These are phyloP conservation scores for Phlebopus sp. DNA, from an alignment of 1,284 basidiomycete species.

Conservation along the genomic window DNA sequence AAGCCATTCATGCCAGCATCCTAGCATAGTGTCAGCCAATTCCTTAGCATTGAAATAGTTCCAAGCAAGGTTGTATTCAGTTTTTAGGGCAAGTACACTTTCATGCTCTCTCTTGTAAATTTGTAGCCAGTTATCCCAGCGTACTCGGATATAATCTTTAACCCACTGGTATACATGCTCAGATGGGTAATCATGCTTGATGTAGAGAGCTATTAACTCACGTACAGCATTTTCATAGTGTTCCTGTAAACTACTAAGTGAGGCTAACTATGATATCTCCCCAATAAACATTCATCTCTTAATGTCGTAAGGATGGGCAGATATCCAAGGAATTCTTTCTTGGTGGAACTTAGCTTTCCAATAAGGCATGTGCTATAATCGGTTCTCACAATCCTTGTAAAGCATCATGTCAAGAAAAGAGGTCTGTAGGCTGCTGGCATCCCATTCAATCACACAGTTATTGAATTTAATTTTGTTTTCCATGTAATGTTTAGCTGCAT, in stretches of 20 bases:
- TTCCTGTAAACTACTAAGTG: conserved; percentile 3
- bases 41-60: background rate
- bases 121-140: background rate
- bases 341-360: too few species aligned
- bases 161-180: conserved; percentile 7
- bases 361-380: too few species aligned
- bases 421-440: background rate
- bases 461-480: background rate
- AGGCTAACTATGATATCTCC: conserved; percentile 16
- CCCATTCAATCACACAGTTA: background rate
- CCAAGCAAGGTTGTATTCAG: conserved; percentile 12
- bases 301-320: conserved; percentile 22
- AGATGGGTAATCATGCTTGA: conserved; percentile 18
- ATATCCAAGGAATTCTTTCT: background rate
- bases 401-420: too few species aligned
- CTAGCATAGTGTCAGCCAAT: background rate
- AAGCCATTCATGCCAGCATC: background rate
- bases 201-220: conserved; percentile 11
- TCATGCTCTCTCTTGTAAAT: too few species aligned
- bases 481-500: background rate
- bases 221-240: too few species aligned
- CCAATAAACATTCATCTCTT: conserved; percentile 25
- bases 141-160: conserved; percentile 2
- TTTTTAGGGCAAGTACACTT: conserved; percentile 14
- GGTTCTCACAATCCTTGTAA: too few species aligned